A percentile compares a stretch with the other conserved stretches of the same genome.
phyloP scores from a whole-genome alignment of 805 yeast genomes.

The Starmerella floricola region DNA sequence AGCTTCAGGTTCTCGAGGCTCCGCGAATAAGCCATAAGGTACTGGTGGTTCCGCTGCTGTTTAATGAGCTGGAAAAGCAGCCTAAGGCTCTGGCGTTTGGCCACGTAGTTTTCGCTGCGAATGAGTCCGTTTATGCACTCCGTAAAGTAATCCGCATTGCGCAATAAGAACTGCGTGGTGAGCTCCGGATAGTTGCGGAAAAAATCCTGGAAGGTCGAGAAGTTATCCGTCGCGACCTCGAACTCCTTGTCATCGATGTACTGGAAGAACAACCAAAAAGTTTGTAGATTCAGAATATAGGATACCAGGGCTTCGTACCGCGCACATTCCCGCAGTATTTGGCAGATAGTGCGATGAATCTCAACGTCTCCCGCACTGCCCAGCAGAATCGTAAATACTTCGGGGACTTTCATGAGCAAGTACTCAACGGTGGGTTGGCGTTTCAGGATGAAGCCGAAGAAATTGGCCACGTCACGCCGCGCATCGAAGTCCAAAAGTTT shows the following conservation, averaged over 20 bases:
- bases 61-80: slow-evolving; percentile 61
- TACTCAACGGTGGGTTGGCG: slow-evolving; percentile 85
- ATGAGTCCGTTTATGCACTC: slow-evolving; percentile 55
- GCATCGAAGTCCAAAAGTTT: slow-evolving; percentile 76
- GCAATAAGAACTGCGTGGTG: slow-evolving; percentile 56
- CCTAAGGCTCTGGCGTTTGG: slow-evolving; percentile 76
- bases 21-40: slow-evolving; percentile 67
- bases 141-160: slow-evolving; percentile 48
- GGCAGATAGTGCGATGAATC: slow-evolving; percentile 59
- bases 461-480: slow-evolving; percentile 62
- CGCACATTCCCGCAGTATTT: slow-evolving; percentile 72
- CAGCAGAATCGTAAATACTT: slow-evolving; percentile 48
- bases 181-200: slow-evolving; percentile 57
- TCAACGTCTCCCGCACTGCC: slow-evolving; percentile 66
- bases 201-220: slow-evolving; percentile 60
- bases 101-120: slow-evolving; percentile 72
- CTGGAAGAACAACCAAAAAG: slow-evolving; percentile 72
- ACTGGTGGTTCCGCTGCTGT: slow-evolving; percentile 53
- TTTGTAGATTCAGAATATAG: slow-evolving; percentile 45
- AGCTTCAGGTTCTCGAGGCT: slow-evolving; percentile 73
- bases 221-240: slow-evolving; percentile 83
- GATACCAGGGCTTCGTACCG: slow-evolving; percentile 60
- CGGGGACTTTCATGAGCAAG: slow-evolving; percentile 47
- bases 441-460: slow-evolving; percentile 66
- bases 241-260: slow-evolving; percentile 67